Evolutionary conservation across 2,329 filamentous ascomycete genomes (phyloP).

Genomic region (Diaporthe longicolla): DNA sequence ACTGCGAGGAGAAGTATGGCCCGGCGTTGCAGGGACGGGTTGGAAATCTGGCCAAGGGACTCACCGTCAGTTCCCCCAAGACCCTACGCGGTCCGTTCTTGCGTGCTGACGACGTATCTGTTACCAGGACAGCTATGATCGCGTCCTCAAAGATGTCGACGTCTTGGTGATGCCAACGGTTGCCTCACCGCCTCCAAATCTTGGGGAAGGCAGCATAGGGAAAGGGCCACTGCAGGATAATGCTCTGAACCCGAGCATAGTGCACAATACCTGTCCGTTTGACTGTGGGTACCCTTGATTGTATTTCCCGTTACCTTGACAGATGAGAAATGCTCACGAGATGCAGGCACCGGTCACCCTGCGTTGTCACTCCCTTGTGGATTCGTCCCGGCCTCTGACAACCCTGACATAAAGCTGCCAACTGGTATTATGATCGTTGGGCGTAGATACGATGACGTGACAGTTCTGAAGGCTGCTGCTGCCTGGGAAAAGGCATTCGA

Average conservation of each 20-base stretch:
- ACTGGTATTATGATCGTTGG: constrained; percentile 37
- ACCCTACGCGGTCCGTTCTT: too few relatives aligned
- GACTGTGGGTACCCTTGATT: constrained; percentile 21
- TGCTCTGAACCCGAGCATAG: not conserved
- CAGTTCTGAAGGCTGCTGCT: constrained; percentile 40
- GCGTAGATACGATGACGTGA: constrained; percentile 34
- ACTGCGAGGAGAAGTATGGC: constrained; percentile 39
- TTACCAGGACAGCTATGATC: constrained; percentile 59
- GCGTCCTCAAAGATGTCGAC: constrained; percentile 59
- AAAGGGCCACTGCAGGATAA: constrained; percentile 7
- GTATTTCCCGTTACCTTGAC: not conserved
- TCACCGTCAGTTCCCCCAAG: constrained; percentile 22
- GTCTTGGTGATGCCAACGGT: constrained; percentile 64
- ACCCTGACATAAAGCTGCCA: constrained; percentile 30
- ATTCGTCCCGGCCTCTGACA: constrained; percentile 34
- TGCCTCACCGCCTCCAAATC: constrained; percentile 52
- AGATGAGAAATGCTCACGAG: constrained; percentile 4
- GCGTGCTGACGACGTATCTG: not conserved
- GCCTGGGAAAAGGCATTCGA: constrained; percentile 40
- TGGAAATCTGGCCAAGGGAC: constrained; percentile 36
- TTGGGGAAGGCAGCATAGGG: constrained; percentile 27
- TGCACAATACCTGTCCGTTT: constrained; percentile 40
- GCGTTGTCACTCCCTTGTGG: constrained; percentile 37
- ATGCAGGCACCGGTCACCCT: constrained; percentile 38
- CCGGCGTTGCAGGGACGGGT: constrained; percentile 34